These are phyloP conservation scores for Alternaria gansuensis DNA, from an alignment of 2,329 filamentous ascomycete species.

Conservation along the genomic window DNA sequence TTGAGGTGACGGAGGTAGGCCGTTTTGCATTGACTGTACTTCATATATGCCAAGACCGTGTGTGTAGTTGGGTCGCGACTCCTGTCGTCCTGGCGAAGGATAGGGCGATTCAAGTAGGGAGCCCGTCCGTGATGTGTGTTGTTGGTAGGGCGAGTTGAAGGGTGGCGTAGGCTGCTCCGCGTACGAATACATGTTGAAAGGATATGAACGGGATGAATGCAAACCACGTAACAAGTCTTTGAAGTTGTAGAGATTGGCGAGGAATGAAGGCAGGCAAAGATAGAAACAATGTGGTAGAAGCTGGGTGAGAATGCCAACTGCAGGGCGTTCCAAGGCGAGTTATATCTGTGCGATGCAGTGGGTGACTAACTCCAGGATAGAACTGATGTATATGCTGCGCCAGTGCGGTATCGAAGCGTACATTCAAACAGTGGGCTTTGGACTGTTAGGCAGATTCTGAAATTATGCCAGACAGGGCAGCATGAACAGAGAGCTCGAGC, in stretches of 20 bases:
- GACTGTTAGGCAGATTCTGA: slow-evolving; percentile 52
- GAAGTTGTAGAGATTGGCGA: slow-evolving; percentile 9
- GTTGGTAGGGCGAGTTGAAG: slow-evolving; percentile 51
- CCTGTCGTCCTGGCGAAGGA: slow-evolving; percentile 48
- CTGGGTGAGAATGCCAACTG: slow-evolving; percentile 29
- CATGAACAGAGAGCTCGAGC: slow-evolving; percentile 42
- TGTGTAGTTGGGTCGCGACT: slow-evolving; percentile 40
- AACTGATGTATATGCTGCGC: slow-evolving; percentile 44
- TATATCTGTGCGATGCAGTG: slow-evolving; percentile 43
- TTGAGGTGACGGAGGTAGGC: slow-evolving; percentile 49
- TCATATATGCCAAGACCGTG: slow-evolving; percentile 50
- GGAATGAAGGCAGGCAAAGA: slow-evolving; percentile 16
- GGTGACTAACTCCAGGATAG: slow-evolving; percentile 33
- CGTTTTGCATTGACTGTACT: slow-evolving; percentile 36
- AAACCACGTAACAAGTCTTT: slow-evolving; percentile 20
- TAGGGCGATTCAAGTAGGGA: slow-evolving; percentile 47
- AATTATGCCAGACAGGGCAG: slow-evolving; percentile 43
- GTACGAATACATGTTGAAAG: slow-evolving; percentile 36
- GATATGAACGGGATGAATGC: slow-evolving; percentile 14
- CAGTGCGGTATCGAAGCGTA: slow-evolving; percentile 44
- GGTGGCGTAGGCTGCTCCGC: slow-evolving; percentile 46
- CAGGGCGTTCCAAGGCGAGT: slow-evolving; percentile 40
- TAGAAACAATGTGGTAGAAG: slow-evolving; percentile 19
- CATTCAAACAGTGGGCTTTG: slow-evolving; percentile 44
- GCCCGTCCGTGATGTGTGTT: slow-evolving; percentile 37